Evolutionary conservation across 2,329 filamentous ascomycete species (phyloP).

Genomic region (Aspergillus glaucus): DNA sequence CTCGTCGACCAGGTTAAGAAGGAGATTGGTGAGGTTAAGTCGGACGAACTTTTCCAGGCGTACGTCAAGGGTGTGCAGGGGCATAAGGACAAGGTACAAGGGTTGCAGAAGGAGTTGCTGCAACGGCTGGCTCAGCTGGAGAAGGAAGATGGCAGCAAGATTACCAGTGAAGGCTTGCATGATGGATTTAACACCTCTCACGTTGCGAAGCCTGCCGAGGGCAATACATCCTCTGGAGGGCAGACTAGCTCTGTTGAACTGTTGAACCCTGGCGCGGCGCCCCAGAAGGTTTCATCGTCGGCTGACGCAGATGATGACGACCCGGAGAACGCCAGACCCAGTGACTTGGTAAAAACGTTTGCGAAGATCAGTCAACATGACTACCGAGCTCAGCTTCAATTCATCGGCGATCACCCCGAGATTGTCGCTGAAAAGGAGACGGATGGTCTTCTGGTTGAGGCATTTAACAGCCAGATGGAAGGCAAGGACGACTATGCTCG

Average conservation of each 20-base stretch:
- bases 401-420: slow-evolving; percentile 69
- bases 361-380: slow-evolving; percentile 69
- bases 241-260: slow-evolving; percentile 55
- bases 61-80: slow-evolving; percentile 73
- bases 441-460: slow-evolving; percentile 82
- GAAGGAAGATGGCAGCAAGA: slow-evolving; percentile 78
- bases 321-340: slow-evolving; percentile 69
- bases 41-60: slow-evolving; percentile 61
- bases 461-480: slow-evolving; percentile 80
- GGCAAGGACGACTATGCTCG: slow-evolving; percentile 68
- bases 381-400: slow-evolving; percentile 66
- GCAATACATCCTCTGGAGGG: slow-evolving; percentile 39
- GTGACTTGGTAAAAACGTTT: slow-evolving; percentile 72
- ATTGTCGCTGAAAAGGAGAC: slow-evolving; percentile 81
- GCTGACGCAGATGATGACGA: slow-evolving; percentile 53
- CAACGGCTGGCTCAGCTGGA: slow-evolving; percentile 74
- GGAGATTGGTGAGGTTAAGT: slow-evolving; percentile 66
- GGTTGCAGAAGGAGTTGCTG: slow-evolving; percentile 68
- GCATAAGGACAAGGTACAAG: slow-evolving; percentile 71
- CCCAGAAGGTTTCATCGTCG: slow-evolving; percentile 42
- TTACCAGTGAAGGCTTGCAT: slow-evolving; percentile 84
- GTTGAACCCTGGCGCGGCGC: slow-evolving; percentile 58
- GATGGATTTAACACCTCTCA: slow-evolving; percentile 86
- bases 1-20: slow-evolving; percentile 90
- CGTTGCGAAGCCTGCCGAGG: slow-evolving; percentile 57